These are phyloP conservation scores for Kwoniella mangroviensis DNA, from an alignment of 768 basidiomycete species.

Conservation along the genomic window DNA sequence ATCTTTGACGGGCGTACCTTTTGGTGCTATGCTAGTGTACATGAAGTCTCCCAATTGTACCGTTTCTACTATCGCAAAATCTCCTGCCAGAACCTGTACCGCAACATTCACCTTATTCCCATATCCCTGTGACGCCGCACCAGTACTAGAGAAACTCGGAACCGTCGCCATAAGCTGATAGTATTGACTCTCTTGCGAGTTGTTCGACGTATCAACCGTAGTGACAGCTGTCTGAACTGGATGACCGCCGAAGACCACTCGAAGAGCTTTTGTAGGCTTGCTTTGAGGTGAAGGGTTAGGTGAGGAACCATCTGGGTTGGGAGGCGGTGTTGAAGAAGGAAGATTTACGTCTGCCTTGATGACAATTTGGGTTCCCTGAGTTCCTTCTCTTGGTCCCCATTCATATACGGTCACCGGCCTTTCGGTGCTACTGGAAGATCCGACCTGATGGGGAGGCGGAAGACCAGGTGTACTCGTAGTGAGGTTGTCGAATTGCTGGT, in stretches of 20 bases:
- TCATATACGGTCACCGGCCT: conserved; percentile 60
- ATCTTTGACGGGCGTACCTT: conserved; percentile 25
- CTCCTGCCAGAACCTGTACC: conserved; percentile 44
- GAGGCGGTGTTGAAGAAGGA: conserved; percentile 63
- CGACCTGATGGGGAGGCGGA: conserved; percentile 2
- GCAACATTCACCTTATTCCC: conserved; percentile 38
- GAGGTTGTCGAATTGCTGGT: conserved; percentile 9
- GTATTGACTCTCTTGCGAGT: conserved; percentile 64
- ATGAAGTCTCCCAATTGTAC: conserved; percentile 39
- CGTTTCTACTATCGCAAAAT: conserved; percentile 39
- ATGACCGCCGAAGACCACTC: conserved; percentile 73
- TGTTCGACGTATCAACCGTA: conserved; percentile 66
- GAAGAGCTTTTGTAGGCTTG: conserved; percentile 65
- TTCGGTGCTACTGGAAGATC: not conserved
- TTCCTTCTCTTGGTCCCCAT: conserved; percentile 70
- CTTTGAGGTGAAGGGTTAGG: conserved; percentile 60
- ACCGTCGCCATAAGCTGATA: conserved; percentile 35
- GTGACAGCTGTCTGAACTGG: conserved; percentile 70
- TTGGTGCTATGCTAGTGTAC: conserved; percentile 27
- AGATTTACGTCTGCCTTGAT: conserved; percentile 68
- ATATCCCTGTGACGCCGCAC: conserved; percentile 58
- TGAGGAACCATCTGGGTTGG: conserved; percentile 69
- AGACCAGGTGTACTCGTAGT: conserved; percentile 7
- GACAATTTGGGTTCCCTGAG: conserved; percentile 67
- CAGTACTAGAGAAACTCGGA: conserved; percentile 54